Conservation (phyloP, 139 green algal species). For the Volvox africanus region DNA sequence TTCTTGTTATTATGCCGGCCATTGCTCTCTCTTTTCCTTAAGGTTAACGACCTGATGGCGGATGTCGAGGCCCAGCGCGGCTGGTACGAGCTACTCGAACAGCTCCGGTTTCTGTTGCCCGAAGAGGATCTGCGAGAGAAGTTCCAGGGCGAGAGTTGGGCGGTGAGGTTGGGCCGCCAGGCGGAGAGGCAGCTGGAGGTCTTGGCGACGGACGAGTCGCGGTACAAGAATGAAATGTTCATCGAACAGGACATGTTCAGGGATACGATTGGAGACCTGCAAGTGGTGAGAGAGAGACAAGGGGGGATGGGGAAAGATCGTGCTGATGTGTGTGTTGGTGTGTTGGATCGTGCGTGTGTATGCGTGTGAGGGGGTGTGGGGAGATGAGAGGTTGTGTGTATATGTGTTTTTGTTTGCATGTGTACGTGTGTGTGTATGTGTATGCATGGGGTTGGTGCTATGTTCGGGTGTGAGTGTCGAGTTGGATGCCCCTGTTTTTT, state of each 20-base stretch:
- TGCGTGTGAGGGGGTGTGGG: too few species aligned
- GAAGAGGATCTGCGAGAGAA: slow-evolving; percentile 74
- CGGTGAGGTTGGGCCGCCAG: slow-evolving; percentile 54
- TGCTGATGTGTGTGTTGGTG: too few species aligned
- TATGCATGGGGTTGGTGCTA: background rate
- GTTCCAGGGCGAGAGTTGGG: slow-evolving; percentile 59
- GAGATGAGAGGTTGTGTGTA: too few species aligned
- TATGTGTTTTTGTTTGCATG: too few species aligned
- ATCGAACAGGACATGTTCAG: slow-evolving; percentile 78
- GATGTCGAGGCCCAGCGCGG: slow-evolving; percentile 68
- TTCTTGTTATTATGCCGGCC: too few species aligned
- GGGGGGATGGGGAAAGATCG: background rate
- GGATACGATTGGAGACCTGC: slow-evolving; percentile 61
- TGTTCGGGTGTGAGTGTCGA: background rate
- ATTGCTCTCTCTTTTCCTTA: background rate
- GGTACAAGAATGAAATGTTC: slow-evolving; percentile 77
- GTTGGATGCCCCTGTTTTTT: background rate
- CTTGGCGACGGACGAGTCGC: slow-evolving; percentile 25
- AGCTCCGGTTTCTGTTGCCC: slow-evolving; percentile 67
- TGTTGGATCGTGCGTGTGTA: too few species aligned
- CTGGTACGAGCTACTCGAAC: slow-evolving; percentile 80
- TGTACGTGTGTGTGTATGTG: too few species aligned
- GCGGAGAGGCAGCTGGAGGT: slow-evolving; percentile 64
- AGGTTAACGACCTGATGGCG: slow-evolving; percentile 59
- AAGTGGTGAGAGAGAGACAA: slow-evolving; percentile 38